A percentile compares a stretch with the other conserved stretches of the same genome.
phyloP scores from a whole-genome alignment of 2,329 filamentous ascomycete species.

The Raffaelea ambrosiae region DNA sequence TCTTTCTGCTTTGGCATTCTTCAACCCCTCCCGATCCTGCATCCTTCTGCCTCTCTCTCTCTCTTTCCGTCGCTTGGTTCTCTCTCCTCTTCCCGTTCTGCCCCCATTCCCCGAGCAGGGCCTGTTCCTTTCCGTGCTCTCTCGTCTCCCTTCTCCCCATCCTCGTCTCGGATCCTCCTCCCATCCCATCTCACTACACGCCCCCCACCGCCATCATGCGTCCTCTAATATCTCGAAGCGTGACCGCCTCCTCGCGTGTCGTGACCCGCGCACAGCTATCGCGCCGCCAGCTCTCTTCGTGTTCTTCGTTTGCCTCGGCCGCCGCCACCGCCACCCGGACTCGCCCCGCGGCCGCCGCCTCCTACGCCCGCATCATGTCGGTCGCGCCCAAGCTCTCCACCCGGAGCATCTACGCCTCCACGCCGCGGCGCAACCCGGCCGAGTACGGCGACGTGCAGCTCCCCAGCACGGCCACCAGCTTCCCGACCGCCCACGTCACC shows the following conservation, averaged over 20 bases:
- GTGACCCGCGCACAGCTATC: conserved; percentile 18
- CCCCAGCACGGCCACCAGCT: conserved; percentile 49
- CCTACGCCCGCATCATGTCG: conserved; percentile 13
- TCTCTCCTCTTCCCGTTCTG: background rate
- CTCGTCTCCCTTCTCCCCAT: too few species aligned
- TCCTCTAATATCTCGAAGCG: conserved; percentile 33
- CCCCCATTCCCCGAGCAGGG: too few species aligned
- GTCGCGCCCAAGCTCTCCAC: conserved; percentile 22
- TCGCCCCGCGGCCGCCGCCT: background rate
- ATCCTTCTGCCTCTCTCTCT: too few species aligned
- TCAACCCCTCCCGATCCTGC: too few species aligned
- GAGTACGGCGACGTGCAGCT: conserved; percentile 29
- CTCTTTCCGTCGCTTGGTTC: background rate
- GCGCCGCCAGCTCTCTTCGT: too few species aligned
- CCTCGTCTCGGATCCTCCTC: too few species aligned
- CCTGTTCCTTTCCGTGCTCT: too few species aligned
- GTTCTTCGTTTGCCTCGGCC: background rate
- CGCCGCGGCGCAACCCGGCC: conserved; percentile 44
- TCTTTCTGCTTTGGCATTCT: background rate
- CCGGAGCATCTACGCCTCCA: conserved; percentile 49
- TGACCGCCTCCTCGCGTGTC: conserved; percentile 24
- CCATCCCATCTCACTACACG: too few species aligned
- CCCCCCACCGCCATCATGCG: conserved; percentile 26
- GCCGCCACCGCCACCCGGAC: background rate
- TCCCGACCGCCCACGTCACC: conserved; percentile 64